Percentiles rank a stretch among this genome's conserved stretches.
Conservation (phyloP, 176 grass and related monocot genomes). For the Hyparrhenia diplandra region DNA sequence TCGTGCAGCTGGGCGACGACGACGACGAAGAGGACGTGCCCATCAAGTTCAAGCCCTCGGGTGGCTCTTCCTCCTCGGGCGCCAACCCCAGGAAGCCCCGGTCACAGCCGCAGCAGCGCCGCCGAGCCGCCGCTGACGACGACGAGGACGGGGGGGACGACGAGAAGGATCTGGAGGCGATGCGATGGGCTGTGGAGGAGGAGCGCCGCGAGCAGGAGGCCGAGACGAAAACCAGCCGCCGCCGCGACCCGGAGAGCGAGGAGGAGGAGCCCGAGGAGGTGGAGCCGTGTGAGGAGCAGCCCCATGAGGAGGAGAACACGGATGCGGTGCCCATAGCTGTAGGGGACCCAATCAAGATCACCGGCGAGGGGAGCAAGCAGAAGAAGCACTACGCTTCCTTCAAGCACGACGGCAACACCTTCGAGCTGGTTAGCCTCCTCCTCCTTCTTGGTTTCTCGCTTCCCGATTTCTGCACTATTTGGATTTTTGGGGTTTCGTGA, state of each 20-base stretch:
- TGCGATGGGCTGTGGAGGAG: slow-evolving; percentile 46
- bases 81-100: slow-evolving; percentile 18
- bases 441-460: neutral
- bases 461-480: neutral
- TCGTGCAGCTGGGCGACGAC: slow-evolving; percentile 63
- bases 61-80: neutral
- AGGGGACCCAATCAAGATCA: slow-evolving; percentile 60
- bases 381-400: slow-evolving; percentile 73
- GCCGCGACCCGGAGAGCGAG: slow-evolving; percentile 31
- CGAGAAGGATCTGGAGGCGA: slow-evolving; percentile 50
- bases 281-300: slow-evolving; percentile 27
- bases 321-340: slow-evolving; percentile 62
- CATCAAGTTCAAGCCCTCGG: slow-evolving; percentile 11
- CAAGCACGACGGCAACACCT: slow-evolving; percentile 85
- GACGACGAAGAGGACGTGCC: slow-evolving; percentile 37
- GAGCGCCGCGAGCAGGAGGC: slow-evolving; percentile 39
- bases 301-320: slow-evolving; percentile 46
- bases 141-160: slow-evolving; percentile 43
- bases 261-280: slow-evolving; percentile 27
- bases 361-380: slow-evolving; percentile 70
- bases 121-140: neutral
- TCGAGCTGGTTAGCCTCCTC: slow-evolving; percentile 55
- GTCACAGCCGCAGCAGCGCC: slow-evolving; percentile 19
- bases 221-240: slow-evolving; percentile 35
- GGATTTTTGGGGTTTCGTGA: slow-evolving; percentile 18